These are phyloP conservation scores for Oryza glaberrima DNA, from an alignment of 176 grass and related monocot species.

Conservation along the genomic window DNA sequence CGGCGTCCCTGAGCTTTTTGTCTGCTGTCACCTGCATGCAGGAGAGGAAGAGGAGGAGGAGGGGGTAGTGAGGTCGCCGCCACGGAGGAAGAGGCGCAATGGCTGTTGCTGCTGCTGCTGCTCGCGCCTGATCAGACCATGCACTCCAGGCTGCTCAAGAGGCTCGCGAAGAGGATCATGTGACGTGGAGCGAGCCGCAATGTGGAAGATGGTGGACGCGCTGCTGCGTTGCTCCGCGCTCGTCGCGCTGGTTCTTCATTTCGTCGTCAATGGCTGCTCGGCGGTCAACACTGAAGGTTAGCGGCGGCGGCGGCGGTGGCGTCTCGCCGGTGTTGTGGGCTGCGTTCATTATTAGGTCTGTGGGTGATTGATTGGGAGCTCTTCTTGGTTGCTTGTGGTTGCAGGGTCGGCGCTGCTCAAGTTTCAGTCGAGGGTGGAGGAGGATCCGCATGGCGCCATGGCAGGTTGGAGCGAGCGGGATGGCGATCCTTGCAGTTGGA, in stretches of 20 bases:
- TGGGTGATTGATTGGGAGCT: slow-evolving; percentile 9
- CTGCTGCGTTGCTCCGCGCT: slow-evolving; percentile 45
- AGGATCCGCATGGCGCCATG: slow-evolving; percentile 73
- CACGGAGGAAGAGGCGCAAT: slow-evolving; percentile 38
- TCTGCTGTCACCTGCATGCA: slow-evolving; percentile 14
- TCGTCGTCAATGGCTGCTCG: slow-evolving; percentile 52
- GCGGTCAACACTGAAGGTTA: slow-evolving; percentile 86
- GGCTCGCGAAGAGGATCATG: slow-evolving; percentile 56
- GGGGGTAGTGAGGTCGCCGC: slow-evolving; percentile 39
- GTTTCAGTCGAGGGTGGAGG: slow-evolving; percentile 75
- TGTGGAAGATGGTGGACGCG: slow-evolving; percentile 58
- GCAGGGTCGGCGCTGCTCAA: slow-evolving; percentile 72
- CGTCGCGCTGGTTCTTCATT: slow-evolving; percentile 51
- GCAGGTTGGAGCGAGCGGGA: slow-evolving; percentile 66
- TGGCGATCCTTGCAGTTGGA: slow-evolving; percentile 75
- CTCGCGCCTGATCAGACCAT: slow-evolving; percentile 39
- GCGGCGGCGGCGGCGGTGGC: background rate
- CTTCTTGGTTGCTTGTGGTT: slow-evolving; percentile 24
- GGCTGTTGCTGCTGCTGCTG: background rate
- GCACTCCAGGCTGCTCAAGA: slow-evolving; percentile 47
- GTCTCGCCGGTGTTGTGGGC: background rate
- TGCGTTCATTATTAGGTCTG: slow-evolving; percentile 27
- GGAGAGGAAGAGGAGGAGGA: slow-evolving; percentile 35
- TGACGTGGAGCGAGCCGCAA: slow-evolving; percentile 36
- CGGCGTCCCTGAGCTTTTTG: slow-evolving; percentile 42